phyloP scores from a whole-genome alignment of 768 basidiomycete genomes.

The Lentinula guzmanii region DNA sequence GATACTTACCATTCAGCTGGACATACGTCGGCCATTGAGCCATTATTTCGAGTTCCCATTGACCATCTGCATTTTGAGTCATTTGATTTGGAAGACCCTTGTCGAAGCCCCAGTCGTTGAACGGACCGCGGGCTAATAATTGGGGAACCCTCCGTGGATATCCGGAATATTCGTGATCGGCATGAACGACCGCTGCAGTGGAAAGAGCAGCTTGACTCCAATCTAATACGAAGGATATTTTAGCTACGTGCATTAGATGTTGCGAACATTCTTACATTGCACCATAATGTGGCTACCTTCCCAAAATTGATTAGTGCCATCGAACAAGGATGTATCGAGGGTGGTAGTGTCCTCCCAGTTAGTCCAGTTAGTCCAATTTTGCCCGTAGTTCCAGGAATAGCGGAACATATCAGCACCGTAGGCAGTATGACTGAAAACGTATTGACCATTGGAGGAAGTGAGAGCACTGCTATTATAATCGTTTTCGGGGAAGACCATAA shows the following conservation, averaged over 20 bases:
- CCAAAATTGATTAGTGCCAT: slow-evolving; percentile 58
- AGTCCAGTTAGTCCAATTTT: slow-evolving; percentile 78
- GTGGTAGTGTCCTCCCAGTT: slow-evolving; percentile 70
- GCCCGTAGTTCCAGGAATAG: slow-evolving; percentile 82
- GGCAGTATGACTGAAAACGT: slow-evolving; percentile 76
- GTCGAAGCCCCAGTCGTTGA: slow-evolving; percentile 92
- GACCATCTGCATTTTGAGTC: slow-evolving; percentile 53
- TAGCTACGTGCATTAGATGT: background rate
- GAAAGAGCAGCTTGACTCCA: slow-evolving; percentile 69
- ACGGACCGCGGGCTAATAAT: slow-evolving; percentile 80
- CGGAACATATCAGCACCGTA: slow-evolving; percentile 84
- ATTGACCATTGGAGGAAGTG: slow-evolving; percentile 55
- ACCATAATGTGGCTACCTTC: slow-evolving; percentile 79
- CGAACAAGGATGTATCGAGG: slow-evolving; percentile 55
- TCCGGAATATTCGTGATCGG: slow-evolving; percentile 58
- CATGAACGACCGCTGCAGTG: slow-evolving; percentile 65
- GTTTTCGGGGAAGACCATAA: slow-evolving; percentile 83
- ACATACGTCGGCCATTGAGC: slow-evolving; percentile 85
- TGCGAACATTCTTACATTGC: slow-evolving; percentile 64
- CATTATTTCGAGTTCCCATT: slow-evolving; percentile 88
- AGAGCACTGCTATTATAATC: slow-evolving; percentile 70
- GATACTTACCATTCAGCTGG: slow-evolving; percentile 84
- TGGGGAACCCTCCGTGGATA: slow-evolving; percentile 76
- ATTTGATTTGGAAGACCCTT: slow-evolving; percentile 69
- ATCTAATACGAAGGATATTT: slow-evolving; percentile 37